Conservation (phyloP, 306 rosid genomes). For the Hippophae gyantsensis region DNA sequence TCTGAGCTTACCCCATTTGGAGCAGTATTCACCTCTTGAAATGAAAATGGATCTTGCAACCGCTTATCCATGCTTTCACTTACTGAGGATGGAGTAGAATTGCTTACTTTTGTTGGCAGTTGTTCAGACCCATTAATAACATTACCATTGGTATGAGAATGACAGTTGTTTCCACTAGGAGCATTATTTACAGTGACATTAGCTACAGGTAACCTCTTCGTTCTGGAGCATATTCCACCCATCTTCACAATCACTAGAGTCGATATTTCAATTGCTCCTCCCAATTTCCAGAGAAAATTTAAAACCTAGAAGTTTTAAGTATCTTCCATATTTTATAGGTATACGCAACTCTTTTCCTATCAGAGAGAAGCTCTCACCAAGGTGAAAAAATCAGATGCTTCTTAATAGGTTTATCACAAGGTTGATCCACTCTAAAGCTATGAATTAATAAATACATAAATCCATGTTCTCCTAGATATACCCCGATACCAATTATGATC, state of each 20-base stretch:
- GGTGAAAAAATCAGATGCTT: slow-evolving; percentile 16
- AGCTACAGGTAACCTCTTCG: slow-evolving; percentile 57
- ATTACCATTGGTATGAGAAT: slow-evolving; percentile 35
- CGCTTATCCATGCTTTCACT: slow-evolving; percentile 31
- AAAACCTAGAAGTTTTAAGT: slow-evolving; percentile 14
- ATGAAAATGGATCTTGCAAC: slow-evolving; percentile 36
- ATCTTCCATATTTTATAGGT: slow-evolving; percentile 2
- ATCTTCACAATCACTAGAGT: slow-evolving; percentile 28
- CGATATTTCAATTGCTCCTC: slow-evolving; percentile 26
- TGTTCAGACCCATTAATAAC: slow-evolving; percentile 22
- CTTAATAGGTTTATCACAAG: slow-evolving; percentile 2
- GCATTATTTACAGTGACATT: slow-evolving; percentile 47
- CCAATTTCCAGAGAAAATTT: slow-evolving; percentile 39
- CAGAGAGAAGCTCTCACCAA: background rate
- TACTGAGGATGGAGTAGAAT: slow-evolving; percentile 21
- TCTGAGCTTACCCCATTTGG: slow-evolving; percentile 27
- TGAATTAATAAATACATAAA: slow-evolving; percentile 20
- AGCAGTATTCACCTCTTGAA: slow-evolving; percentile 28
- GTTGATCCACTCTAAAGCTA: slow-evolving; percentile 22
- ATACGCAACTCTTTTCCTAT: background rate
- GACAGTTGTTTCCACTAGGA: slow-evolving; percentile 32
- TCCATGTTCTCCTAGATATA: slow-evolving; percentile 12
- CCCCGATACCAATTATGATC: slow-evolving; percentile 47
- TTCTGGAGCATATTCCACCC: slow-evolving; percentile 92
- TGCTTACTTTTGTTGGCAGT: slow-evolving; percentile 23